Evolutionary conservation across 116 monocot species (phyloP).

Genomic region (Cymodocea nodosa): DNA sequence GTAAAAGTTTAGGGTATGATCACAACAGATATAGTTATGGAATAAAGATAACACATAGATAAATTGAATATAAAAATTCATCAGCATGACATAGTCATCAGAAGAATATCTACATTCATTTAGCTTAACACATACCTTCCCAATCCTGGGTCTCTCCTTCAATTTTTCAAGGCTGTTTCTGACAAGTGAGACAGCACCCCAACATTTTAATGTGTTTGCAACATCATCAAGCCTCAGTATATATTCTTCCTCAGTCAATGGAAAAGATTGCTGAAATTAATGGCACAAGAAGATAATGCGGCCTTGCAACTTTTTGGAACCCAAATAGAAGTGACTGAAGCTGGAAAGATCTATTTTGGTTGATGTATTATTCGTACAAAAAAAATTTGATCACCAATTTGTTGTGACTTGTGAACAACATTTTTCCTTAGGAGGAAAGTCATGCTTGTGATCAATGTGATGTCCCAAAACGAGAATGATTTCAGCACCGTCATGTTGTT

Average conservation of each 20-base stretch:
- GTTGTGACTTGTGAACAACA: too few species aligned
- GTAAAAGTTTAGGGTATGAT: too few species aligned
- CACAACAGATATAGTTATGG: too few species aligned
- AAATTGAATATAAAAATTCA: too few species aligned
- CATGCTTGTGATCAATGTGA: neutral
- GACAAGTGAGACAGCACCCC: constrained; percentile 97
- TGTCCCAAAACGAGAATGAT: neutral
- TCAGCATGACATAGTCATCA: neutral
- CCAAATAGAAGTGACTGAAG: too few species aligned
- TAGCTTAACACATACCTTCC: constrained; percentile 47
- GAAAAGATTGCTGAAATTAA: constrained; percentile 66
- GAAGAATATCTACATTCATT: neutral
- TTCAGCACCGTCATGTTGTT: neutral
- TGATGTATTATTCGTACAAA: too few species aligned
- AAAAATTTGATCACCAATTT: too few species aligned
- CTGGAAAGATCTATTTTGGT: too few species aligned
- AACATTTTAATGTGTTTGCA: constrained; percentile 85
- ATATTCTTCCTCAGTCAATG: constrained; percentile 96
- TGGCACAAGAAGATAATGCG: too few species aligned
- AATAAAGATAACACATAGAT: too few species aligned
- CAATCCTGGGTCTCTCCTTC: constrained; percentile 90
- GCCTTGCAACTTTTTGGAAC: too few species aligned
- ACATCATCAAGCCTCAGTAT: constrained; percentile 88
- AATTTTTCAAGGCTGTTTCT: constrained; percentile 70
- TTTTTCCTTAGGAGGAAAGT: neutral